Base-by-base conservation (phyloP, 2,329 filamentous ascomycete species). In the Rugonectria rugulosa region DNA sequence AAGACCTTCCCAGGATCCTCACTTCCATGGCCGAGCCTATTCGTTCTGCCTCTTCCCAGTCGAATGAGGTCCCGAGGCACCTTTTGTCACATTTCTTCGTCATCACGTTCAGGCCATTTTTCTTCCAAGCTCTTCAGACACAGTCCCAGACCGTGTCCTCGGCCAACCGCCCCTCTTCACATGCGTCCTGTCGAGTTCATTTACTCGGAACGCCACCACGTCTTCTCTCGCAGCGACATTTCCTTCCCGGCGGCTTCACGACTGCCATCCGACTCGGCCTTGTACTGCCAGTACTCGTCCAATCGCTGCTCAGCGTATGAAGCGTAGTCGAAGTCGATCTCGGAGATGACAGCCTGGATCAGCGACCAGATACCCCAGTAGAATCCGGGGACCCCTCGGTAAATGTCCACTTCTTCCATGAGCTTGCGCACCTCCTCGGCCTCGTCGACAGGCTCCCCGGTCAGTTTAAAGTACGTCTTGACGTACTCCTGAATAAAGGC, bases 301-400 rank as follows among this genome's bases (percentile, higher is more conserved):
- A 99, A 79, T 51, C 95, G 83, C 14, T 89, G 76, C 73, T 97
- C 91, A 10, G 95, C 94, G 72, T 98, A 99, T 8, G 84, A 86
- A 37, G 92, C 91, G 72, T 99, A 99, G 75, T 99, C 93, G 70
- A 99, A 99, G 71, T 97, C 91, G 67, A 99, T 99, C 62, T 94
- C 86, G 10, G 91, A 96, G 63, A 99, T 98, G 50, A 86, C 90
- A 3, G 93, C 90, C 78, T 99, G 95, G 62, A 99, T 98, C 60
- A 96, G 79, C 7, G 92, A 90, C 95, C 95, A 99, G 54, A 97
- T 92, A 20, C 95, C 95, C 93, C 89, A 92, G 73, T 83, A 87
- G 70, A 99, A 91, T 7, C 95, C 95, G 0, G 95, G 95, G 12
- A 97, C 84, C 37, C 93, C 95, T 40, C 95, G 85, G 77, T 90